Evolutionary conservation across 2,329 filamentous ascomycete genomes (phyloP).

Genomic region (Cladorrhinum sp.): DNA sequence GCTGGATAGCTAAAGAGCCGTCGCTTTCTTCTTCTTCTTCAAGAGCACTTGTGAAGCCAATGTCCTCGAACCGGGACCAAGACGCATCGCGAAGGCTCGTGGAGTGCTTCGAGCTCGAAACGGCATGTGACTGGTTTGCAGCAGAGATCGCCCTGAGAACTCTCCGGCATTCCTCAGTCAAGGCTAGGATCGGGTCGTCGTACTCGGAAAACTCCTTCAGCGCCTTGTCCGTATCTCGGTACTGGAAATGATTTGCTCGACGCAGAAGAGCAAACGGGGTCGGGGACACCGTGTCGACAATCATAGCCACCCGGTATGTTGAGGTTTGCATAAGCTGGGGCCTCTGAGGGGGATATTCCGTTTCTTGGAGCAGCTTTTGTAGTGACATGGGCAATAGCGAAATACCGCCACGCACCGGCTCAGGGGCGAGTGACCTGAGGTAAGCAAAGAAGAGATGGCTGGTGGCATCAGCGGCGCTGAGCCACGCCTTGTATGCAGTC

Average conservation of each 20-base stretch:
- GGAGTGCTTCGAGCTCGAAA: slow-evolving; percentile 66
- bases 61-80: slow-evolving; percentile 95
- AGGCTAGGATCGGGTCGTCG: slow-evolving; percentile 79
- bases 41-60: slow-evolving; percentile 78
- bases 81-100: slow-evolving; percentile 78
- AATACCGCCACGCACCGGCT: slow-evolving; percentile 73
- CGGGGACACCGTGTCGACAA: slow-evolving; percentile 90
- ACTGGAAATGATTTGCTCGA: slow-evolving; percentile 91
- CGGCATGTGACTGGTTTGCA: slow-evolving; percentile 75
- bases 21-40: slow-evolving; percentile 70
- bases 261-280: slow-evolving; percentile 89
- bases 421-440: slow-evolving; percentile 83
- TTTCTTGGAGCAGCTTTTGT: slow-evolving; percentile 85
- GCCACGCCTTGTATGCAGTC: slow-evolving; percentile 87
- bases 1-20: slow-evolving; percentile 43
- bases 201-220: slow-evolving; percentile 83
- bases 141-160: slow-evolving; percentile 86
- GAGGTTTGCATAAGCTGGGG: slow-evolving; percentile 73
- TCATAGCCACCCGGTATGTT: slow-evolving; percentile 92
- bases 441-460: slow-evolving; percentile 99
- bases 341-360: slow-evolving; percentile 84
- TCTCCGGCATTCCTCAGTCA: slow-evolving; percentile 91
- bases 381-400: slow-evolving; percentile 85
- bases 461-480: slow-evolving; percentile 88
- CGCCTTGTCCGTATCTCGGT: slow-evolving; percentile 82